Evolutionary conservation across 176 grass and related monocot species (phyloP).

Genomic region (Avena atlantica): DNA sequence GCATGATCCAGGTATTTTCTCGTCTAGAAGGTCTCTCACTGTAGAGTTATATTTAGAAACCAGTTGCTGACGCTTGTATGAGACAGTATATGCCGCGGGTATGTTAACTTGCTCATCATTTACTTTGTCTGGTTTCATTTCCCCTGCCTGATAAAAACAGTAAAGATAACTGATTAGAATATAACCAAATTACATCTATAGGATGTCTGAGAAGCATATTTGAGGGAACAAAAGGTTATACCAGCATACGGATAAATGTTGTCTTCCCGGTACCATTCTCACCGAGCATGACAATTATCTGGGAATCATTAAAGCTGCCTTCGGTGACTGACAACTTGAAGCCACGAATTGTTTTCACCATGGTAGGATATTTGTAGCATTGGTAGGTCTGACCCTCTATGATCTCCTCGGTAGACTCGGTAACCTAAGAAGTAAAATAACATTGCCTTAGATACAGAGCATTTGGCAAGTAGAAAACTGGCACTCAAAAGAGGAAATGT

Average conservation of each 20-base stretch:
- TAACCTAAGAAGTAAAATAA: conserved; percentile 52
- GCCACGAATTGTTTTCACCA: conserved; percentile 65
- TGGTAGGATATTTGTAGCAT: conserved; percentile 75
- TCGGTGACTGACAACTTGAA: conserved; percentile 66
- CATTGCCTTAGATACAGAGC: conserved; percentile 24
- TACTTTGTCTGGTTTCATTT: conserved; percentile 64
- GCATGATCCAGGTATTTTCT: conserved; percentile 74
- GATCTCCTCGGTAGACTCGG: conserved; percentile 66
- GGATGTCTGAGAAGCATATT: background rate
- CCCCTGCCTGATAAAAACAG: conserved; percentile 57
- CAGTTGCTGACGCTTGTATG: conserved; percentile 80
- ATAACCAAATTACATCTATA: background rate
- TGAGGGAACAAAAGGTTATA: conserved; percentile 38
- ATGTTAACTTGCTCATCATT: conserved; percentile 63
- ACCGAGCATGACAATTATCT: conserved; percentile 84
- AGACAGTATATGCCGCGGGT: conserved; percentile 66
- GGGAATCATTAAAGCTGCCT: conserved; percentile 74
- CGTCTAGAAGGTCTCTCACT: conserved; percentile 65
- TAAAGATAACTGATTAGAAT: background rate
- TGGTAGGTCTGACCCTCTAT: conserved; percentile 75
- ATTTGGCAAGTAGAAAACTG: conserved; percentile 23
- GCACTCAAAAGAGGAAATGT: background rate
- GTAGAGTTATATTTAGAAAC: conserved; percentile 64
- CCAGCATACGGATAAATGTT: conserved; percentile 81
- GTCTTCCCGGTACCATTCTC: conserved; percentile 88